These are phyloP conservation scores for Allium sativum DNA, from an alignment of 106 monocot species.

Conservation along the genomic window DNA sequence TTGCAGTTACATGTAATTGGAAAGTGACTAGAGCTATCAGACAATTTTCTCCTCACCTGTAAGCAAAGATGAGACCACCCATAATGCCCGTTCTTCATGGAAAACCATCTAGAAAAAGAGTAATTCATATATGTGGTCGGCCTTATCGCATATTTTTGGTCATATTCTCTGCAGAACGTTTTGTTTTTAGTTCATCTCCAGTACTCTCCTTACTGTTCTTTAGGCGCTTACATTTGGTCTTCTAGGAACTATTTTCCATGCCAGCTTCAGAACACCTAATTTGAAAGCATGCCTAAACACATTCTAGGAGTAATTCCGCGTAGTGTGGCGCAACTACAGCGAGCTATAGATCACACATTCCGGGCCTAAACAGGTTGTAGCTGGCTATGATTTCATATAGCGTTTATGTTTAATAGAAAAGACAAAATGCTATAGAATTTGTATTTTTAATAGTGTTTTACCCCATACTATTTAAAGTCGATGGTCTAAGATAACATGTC, in stretches of 20 bases:
- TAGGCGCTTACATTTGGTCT: slow-evolving; percentile 63
- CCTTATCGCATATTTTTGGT: slow-evolving; percentile 95
- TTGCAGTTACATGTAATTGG: slow-evolving; percentile 82
- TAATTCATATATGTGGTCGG: slow-evolving; percentile 86
- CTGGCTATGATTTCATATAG: too few relatives aligned
- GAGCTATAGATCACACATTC: slow-evolving; percentile 34
- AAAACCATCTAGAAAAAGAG: slow-evolving; percentile 59
- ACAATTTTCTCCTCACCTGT: slow-evolving; percentile 79
- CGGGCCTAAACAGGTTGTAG: too few relatives aligned
- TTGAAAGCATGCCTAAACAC: slow-evolving; percentile 95
- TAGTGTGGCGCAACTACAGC: slow-evolving; percentile 97
- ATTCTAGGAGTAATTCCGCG: slow-evolving; percentile 96
- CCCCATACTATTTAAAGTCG: too few relatives aligned
- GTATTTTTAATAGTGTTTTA: too few relatives aligned
- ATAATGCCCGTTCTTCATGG: slow-evolving; percentile 92
- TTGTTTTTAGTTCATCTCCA: slow-evolving; percentile 61
- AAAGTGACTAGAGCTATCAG: slow-evolving; percentile 74
- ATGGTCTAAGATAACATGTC: too few relatives aligned
- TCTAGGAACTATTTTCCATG: slow-evolving; percentile 71
- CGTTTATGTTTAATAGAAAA: too few relatives aligned
- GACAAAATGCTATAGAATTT: too few relatives aligned
- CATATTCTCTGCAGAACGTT: slow-evolving; percentile 70
- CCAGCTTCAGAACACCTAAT: slow-evolving; percentile 95
- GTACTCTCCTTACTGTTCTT: slow-evolving; percentile 53
- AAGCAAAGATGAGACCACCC: slow-evolving; percentile 81